Evolutionary conservation across 176 grass and related monocot genomes (phyloP).

Genomic region (Ensete glaucum): DNA sequence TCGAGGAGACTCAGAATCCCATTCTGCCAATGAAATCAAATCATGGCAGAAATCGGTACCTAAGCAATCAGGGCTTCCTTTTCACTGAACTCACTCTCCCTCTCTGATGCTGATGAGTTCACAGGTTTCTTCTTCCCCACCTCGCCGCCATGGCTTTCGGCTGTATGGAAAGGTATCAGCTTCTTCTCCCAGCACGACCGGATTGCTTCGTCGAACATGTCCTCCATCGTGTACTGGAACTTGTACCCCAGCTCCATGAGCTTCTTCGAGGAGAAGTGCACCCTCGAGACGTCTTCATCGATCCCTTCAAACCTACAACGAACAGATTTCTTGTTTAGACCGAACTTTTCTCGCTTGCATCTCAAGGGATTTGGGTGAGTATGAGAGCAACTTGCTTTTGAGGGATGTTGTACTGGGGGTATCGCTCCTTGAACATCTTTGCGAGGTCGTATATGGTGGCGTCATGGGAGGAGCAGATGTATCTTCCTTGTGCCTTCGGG

Average conservation of each 20-base stretch:
- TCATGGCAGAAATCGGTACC: too few relatives aligned
- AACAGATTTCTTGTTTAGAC: background rate
- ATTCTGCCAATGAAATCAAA: too few relatives aligned
- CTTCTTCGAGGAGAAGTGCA: slow-evolving; percentile 74
- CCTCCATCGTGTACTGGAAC: slow-evolving; percentile 60
- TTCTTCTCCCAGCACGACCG: slow-evolving; percentile 59
- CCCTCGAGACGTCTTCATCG: slow-evolving; percentile 20
- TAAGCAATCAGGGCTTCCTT: too few relatives aligned
- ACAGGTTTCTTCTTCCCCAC: too few relatives aligned
- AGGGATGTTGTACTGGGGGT: slow-evolving; percentile 52
- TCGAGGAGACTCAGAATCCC: too few relatives aligned
- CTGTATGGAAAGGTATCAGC: slow-evolving; percentile 26
- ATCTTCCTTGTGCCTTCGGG: slow-evolving; percentile 50
- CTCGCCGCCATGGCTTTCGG: too few relatives aligned
- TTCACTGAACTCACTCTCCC: too few relatives aligned
- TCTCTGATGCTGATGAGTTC: too few relatives aligned
- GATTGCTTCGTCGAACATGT: slow-evolving; percentile 73
- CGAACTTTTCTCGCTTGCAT: background rate
- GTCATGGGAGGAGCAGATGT: slow-evolving; percentile 78
- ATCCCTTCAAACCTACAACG: slow-evolving; percentile 34
- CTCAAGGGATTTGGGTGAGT: background rate
- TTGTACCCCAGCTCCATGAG: slow-evolving; percentile 50
- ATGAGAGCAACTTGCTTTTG: slow-evolving; percentile 13
- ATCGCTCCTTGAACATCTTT: slow-evolving; percentile 43
- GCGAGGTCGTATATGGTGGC: slow-evolving; percentile 70